These are phyloP conservation scores for Iris pallida DNA, from an alignment of 116 monocot species.

Conservation along the genomic window DNA sequence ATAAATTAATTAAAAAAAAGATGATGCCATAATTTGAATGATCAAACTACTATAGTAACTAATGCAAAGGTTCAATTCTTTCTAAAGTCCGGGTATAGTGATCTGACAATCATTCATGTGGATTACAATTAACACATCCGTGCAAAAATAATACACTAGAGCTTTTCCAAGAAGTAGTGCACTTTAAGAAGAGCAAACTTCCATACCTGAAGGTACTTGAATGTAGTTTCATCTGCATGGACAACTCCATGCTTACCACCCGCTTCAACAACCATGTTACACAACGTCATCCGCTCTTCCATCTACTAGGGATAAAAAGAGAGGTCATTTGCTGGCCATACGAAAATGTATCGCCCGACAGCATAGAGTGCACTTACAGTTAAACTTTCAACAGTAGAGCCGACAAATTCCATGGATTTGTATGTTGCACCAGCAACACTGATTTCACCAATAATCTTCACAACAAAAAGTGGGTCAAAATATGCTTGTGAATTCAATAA, in stretches of 20 bases:
- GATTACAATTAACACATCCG: background rate
- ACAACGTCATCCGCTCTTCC: conserved; percentile 99
- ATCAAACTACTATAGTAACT: background rate
- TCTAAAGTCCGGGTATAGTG: background rate
- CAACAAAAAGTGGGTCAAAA: background rate
- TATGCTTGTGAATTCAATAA: background rate
- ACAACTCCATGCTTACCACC: conserved; percentile 92
- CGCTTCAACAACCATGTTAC: conserved; percentile 96
- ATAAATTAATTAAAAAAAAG: background rate
- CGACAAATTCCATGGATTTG: conserved; percentile 91
- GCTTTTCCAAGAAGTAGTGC: background rate
- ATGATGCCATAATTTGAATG: background rate
- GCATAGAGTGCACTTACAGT: conserved; percentile 29
- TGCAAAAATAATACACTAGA: background rate
- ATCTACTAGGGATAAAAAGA: conserved; percentile 38
- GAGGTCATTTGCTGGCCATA: background rate
- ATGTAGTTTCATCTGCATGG: conserved; percentile 81
- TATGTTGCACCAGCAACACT: conserved; percentile 86
- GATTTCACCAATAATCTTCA: conserved; percentile 95
- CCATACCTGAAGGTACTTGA: conserved; percentile 78
- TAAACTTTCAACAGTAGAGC: conserved; percentile 75
- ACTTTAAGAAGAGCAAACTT: background rate
- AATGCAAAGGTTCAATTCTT: background rate
- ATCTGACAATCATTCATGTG: background rate
- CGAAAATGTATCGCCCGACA: background rate